Evolutionary conservation across 805 yeast genomes (phyloP).

Genomic region (Candida khao-thaluensis): DNA sequence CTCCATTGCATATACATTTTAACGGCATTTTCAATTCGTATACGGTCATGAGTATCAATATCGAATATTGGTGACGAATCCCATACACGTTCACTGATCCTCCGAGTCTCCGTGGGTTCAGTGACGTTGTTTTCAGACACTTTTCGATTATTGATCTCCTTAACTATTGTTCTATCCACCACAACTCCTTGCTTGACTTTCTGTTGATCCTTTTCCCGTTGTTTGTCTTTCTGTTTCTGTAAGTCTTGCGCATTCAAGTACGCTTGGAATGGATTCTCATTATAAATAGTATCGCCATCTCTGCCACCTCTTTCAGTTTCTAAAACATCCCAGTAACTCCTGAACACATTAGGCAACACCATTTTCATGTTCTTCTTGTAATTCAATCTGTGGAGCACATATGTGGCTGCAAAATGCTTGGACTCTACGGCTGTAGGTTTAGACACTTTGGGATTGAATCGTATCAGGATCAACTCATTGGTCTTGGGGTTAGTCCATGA

Average conservation of each 20-base stretch:
- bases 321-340: slow-evolving; percentile 72
- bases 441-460: slow-evolving; percentile 56
- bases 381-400: slow-evolving; percentile 75
- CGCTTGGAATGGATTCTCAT: slow-evolving; percentile 71
- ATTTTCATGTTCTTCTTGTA: slow-evolving; percentile 80
- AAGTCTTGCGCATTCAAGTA: slow-evolving; percentile 20
- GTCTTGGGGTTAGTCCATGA: slow-evolving; percentile 82
- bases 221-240: slow-evolving; percentile 10
- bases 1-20: slow-evolving; percentile 59
- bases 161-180: neutral
- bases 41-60: slow-evolving; percentile 62
- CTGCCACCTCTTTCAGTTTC: slow-evolving; percentile 52
- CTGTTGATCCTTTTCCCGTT: slow-evolving; percentile 6
- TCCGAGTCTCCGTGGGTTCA: neutral
- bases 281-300: slow-evolving; percentile 53
- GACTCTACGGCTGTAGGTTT: slow-evolving; percentile 88
- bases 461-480: slow-evolving; percentile 57
- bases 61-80: slow-evolving; percentile 66
- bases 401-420: slow-evolving; percentile 86
- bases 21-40: slow-evolving; percentile 60
- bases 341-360: slow-evolving; percentile 83
- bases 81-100: slow-evolving; percentile 54
- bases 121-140: neutral
- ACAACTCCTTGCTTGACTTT: neutral
- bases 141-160: slow-evolving; percentile 29